Evolutionary conservation across 257 asterid genomes (phyloP), one percentile per base, ranked within the genome.

Genomic region (Ballota nigra): DNA sequence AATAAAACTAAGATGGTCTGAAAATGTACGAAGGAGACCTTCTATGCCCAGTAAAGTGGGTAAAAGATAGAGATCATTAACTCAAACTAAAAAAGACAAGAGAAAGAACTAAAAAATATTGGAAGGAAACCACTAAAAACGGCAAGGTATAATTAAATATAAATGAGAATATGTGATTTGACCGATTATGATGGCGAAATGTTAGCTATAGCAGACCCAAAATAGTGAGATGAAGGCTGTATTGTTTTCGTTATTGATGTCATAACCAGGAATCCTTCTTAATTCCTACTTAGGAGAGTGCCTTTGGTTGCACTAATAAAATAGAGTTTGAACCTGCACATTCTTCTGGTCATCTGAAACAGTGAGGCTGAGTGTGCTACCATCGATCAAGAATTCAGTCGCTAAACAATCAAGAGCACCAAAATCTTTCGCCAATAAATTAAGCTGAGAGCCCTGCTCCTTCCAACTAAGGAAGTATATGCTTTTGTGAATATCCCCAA

Each of bases 311-410:
- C 52, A 36, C 22, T 49, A 61, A 36, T 61, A 26, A 58, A 69
- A 61, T n/a, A 26, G 40, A 34, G 24, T 53, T 18, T n/a, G 36
- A 81, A 93, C 98, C 98, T 94, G 99, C 68, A 94, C 90, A 80
- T 94, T 94, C 83, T 91, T 94, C 79, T 94, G 98, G 58, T 94
- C 96, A 81, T 94, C 99, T 59, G 99, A 91, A 78, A 94, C 99
- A 59, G 81, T 79, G 66, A 94, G 99, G 80, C 98, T 92, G 68
- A 94, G 97, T 3, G 97, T 94, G 82, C 94, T 91, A 78, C 96
- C 99, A 77, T 94, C 99, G 2, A 94, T 94, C 82, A 94, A 84
- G 83, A 94, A 91, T 66, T 94, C 99, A 20, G 99, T 91, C 15
- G 98, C 95, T 68, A 90, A 82, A 79, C 96, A 88, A 83, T 95